Percentiles rank a stretch among this genome's conserved stretches.
These are phyloP conservation scores for Dalbergia cultrata DNA, from an alignment of 306 rosid genomes.

Conservation along the genomic window DNA sequence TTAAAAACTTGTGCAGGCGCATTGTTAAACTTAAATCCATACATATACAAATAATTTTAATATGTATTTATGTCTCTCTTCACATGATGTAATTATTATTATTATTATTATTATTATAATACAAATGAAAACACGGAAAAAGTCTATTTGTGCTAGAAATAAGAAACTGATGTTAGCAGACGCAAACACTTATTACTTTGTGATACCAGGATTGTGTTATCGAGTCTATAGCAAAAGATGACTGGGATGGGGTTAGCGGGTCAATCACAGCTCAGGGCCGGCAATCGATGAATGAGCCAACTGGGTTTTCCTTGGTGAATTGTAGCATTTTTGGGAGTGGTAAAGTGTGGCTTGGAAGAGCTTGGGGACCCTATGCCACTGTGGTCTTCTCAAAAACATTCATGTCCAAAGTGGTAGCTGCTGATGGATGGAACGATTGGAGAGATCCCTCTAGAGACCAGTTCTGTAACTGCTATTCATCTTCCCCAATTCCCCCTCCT, in stretches of 20 bases:
- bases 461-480: constrained; percentile 52
- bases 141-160: too few relatives aligned
- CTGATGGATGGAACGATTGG: constrained; percentile 88
- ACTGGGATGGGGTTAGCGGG: constrained; percentile 58
- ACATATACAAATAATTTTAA: too few relatives aligned
- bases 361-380: constrained; percentile 78
- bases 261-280: constrained; percentile 84
- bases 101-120: too few relatives aligned
- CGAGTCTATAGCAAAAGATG: constrained; percentile 63
- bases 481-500: neutral
- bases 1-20: too few relatives aligned
- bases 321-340: constrained; percentile 79
- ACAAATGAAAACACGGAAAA: too few relatives aligned
- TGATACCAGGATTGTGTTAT: constrained; percentile 63
- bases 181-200: neutral
- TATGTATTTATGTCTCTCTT: too few relatives aligned
- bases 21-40: too few relatives aligned
- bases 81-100: too few relatives aligned
- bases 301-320: constrained; percentile 83
- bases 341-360: constrained; percentile 88
- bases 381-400: constrained; percentile 67
- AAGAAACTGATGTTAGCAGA: too few relatives aligned
- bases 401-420: constrained; percentile 72
- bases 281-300: constrained; percentile 55
- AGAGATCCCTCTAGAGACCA: constrained; percentile 70